Evolutionary conservation across 768 basidiomycete species (phyloP), one percentile per base, ranked within the genome.

Genomic region (Russula dissimulans): DNA sequence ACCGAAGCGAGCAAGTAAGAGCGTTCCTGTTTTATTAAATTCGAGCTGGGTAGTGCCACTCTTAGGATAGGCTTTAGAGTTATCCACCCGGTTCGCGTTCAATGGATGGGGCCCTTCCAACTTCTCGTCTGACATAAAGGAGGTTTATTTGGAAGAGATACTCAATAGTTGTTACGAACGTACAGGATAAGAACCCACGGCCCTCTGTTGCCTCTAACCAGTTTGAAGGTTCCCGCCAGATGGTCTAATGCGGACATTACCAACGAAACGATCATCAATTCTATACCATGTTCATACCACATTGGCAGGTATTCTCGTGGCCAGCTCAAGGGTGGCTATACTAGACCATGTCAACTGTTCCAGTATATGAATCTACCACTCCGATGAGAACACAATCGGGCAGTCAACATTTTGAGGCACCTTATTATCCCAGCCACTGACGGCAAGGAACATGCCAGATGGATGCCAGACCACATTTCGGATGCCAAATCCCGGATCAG

Each of bases 361-460:
- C 36, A 94, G 75, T 60, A 93, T 78, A 62, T 91, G 77, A 32
- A 93, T 76, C 91, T 93, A 61, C 22, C 15, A 9, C 17, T 34
- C 42, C 34, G 12, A 4, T 54, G 12, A 50, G 45, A 15, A 50
- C 26, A 8, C 36, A 10, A 17, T 26, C 31, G 5, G 11, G 9
- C 11, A 48, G 38, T 48, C 36, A 31, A 29, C 14, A 9, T 5
- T 22, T 36, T 3, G 4, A 65, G 74, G 44, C 56, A 88, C 91
- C 73, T 87, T 91, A 67, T 94, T 91, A 72, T 95, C 92, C 83
- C 87, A 94, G 11, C 94, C 94, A 12, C 83, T 85, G 0, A 94
- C 77, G 2, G 86, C 88, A 9, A 97, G 74, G 69, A 89, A 94
- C 67, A 81, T 76, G 5, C 93, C 91, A 57, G 77, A 86, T 4